A percentile compares a stretch with the other conserved stretches of the same genome.
phyloP scores from a whole-genome alignment of 2,329 filamentous ascomycete species.

The Sclerotinia subarctica region DNA sequence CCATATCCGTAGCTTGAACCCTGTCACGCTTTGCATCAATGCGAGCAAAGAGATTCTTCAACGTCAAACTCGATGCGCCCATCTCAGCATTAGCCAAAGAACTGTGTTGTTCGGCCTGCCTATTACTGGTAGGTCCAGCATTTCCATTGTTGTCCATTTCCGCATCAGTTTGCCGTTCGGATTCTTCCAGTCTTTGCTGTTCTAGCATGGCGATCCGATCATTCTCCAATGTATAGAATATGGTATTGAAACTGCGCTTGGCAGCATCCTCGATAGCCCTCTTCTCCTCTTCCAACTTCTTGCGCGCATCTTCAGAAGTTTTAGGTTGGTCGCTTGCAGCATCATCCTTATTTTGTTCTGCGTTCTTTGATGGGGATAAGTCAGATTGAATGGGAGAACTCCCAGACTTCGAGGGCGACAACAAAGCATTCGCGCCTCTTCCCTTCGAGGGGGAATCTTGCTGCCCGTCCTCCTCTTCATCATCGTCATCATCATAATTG shows the following conservation, averaged over 20 bases:
- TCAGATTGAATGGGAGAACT: conserved; percentile 58
- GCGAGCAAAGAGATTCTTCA: conserved; percentile 94
- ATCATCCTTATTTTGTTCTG: conserved; percentile 52
- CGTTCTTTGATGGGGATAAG: conserved; percentile 51
- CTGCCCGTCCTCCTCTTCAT: conserved; percentile 60
- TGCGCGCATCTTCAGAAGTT: conserved; percentile 82
- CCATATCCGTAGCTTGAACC: conserved; percentile 88
- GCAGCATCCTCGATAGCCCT: conserved; percentile 87
- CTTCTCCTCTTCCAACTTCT: conserved; percentile 88
- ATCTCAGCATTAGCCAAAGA: conserved; percentile 91
- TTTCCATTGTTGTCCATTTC: conserved; percentile 75
- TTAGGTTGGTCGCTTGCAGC: conserved; percentile 56
- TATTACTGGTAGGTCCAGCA: conserved; percentile 49
- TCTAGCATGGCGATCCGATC: conserved; percentile 96
- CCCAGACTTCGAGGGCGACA: conserved; percentile 68
- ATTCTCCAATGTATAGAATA: conserved; percentile 94
- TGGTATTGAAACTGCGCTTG: conserved; percentile 84
- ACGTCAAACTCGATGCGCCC: conserved; percentile 88
- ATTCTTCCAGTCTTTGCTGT: conserved; percentile 93
- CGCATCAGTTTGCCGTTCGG: conserved; percentile 91
- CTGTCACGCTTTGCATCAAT: conserved; percentile 91
- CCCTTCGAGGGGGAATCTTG: conserved; percentile 51
- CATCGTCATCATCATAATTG: conserved; percentile 81
- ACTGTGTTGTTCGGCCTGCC: conserved; percentile 68
- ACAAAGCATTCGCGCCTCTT: conserved; percentile 50